Evolutionary conservation across 305 asterid genomes (phyloP).

Genomic region (Solanum hybrid): DNA sequence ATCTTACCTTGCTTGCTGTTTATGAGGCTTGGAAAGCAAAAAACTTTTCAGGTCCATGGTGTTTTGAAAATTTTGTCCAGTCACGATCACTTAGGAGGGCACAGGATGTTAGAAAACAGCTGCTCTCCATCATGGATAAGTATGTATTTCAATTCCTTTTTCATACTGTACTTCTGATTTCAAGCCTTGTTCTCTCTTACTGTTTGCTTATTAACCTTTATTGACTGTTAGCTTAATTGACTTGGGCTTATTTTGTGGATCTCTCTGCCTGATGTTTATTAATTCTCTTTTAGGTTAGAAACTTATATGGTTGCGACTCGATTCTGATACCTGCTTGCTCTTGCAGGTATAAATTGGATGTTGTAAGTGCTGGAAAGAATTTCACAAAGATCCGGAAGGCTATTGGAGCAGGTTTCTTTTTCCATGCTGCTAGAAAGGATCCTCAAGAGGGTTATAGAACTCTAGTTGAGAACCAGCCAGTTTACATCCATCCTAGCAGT

Average conservation of each 20-base stretch:
- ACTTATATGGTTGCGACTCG: not conserved
- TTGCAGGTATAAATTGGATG: slow-evolving; percentile 68
- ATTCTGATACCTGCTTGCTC: not conserved
- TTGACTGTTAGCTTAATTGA: not conserved
- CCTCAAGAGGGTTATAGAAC: slow-evolving; percentile 89
- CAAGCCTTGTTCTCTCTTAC: not conserved
- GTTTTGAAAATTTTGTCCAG: slow-evolving; percentile 84
- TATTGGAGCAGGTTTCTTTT: slow-evolving; percentile 85
- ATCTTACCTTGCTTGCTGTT: slow-evolving; percentile 76
- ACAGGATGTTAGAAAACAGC: slow-evolving; percentile 85
- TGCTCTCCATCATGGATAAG: slow-evolving; percentile 88
- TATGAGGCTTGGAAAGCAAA: slow-evolving; percentile 94
- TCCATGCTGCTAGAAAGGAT: slow-evolving; percentile 79
- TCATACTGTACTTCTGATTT: not conserved
- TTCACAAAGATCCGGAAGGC: slow-evolving; percentile 74
- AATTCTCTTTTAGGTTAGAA: not conserved
- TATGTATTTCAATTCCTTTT: slow-evolving; percentile 23
- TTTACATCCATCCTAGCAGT: slow-evolving; percentile 87
- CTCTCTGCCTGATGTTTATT: not conserved
- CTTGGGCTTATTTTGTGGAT: not conserved
- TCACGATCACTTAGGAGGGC: slow-evolving; percentile 72
- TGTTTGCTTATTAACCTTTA: not conserved
- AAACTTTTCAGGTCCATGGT: slow-evolving; percentile 82
- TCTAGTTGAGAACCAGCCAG: slow-evolving; percentile 81
- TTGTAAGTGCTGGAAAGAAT: slow-evolving; percentile 73